Conservation (phyloP, 1,284 basidiomycete genomes). For the Omphalotus olearius region DNA sequence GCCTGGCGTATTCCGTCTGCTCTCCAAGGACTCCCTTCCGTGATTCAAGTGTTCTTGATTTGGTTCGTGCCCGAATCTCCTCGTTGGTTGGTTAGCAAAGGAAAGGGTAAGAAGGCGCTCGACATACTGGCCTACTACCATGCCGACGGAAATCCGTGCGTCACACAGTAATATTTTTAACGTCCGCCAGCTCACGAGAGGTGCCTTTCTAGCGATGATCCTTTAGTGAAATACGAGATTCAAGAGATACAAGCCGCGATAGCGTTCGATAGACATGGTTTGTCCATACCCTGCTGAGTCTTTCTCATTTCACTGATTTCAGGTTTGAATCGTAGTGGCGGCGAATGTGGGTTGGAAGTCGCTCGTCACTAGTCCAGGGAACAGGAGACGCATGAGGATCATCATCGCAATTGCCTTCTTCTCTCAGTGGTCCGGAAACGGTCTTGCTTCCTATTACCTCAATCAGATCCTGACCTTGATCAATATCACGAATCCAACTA, state of each 20-base stretch:
- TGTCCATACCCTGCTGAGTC: slow-evolving; percentile 4
- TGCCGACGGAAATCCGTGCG: slow-evolving; percentile 56
- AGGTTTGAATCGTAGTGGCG: slow-evolving; percentile 27
- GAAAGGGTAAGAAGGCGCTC: slow-evolving; percentile 58
- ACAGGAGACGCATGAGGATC: slow-evolving; percentile 63
- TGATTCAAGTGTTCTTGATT: slow-evolving; percentile 58
- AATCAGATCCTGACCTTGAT: slow-evolving; percentile 67
- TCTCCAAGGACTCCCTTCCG: slow-evolving; percentile 59
- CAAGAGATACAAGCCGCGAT: slow-evolving; percentile 75
- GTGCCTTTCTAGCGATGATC: slow-evolving; percentile 42
- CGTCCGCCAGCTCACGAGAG: not conserved
- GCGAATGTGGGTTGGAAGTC: slow-evolving; percentile 57
- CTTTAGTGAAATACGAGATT: slow-evolving; percentile 71
- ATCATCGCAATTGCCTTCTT: slow-evolving; percentile 69
- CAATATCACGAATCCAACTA: slow-evolving; percentile 58
- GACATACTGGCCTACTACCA: slow-evolving; percentile 69
- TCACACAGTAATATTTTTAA: not conserved
- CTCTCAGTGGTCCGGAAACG: slow-evolving; percentile 75
- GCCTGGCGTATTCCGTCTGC: slow-evolving; percentile 72
- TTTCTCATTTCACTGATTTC: not conserved
- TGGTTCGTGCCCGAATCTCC: slow-evolving; percentile 68
- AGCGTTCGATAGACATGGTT: slow-evolving; percentile 48
- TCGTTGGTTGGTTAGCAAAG: slow-evolving; percentile 66
- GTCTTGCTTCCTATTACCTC: slow-evolving; percentile 75
- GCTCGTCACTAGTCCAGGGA: slow-evolving; percentile 55